Percentiles rank a stretch among this genome's conserved stretches.
These are phyloP conservation scores for Mycena capillaripes DNA, from an alignment of 768 basidiomycete species.

Conservation along the genomic window DNA sequence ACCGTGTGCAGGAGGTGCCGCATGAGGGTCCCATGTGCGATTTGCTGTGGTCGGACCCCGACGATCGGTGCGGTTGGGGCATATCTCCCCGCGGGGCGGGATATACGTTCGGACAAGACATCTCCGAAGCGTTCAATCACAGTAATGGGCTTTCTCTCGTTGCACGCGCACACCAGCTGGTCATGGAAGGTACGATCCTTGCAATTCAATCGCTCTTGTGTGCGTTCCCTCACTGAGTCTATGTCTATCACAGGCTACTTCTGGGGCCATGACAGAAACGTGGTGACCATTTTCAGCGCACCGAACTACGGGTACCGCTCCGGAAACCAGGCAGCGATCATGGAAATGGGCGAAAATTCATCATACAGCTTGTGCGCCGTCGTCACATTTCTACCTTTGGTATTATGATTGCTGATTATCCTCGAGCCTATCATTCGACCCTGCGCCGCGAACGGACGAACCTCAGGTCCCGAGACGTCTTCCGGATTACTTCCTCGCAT, in stretches of 20 bases:
- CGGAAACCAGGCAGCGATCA: slow-evolving; percentile 99
- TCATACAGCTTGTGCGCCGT: slow-evolving; percentile 89
- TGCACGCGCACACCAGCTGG: slow-evolving; percentile 93
- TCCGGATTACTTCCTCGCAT: slow-evolving; percentile 93
- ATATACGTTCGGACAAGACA: slow-evolving; percentile 99
- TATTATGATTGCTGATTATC: slow-evolving; percentile 9
- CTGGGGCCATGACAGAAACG: slow-evolving; percentile 99
- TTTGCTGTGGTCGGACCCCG: slow-evolving; percentile 98
- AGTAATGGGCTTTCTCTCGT: slow-evolving; percentile 98
- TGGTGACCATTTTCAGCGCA: slow-evolving; percentile 99
- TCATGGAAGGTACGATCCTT: slow-evolving; percentile 87
- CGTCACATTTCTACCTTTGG: slow-evolving; percentile 3
- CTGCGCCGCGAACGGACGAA: slow-evolving; percentile 98
- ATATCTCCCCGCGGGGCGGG: slow-evolving; percentile 99
- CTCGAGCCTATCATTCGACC: slow-evolving; percentile 97
- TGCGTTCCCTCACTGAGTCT: too few species aligned
- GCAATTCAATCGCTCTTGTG: slow-evolving; percentile 25
- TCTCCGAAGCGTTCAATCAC: slow-evolving; percentile 99
- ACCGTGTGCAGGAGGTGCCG: slow-evolving; percentile 98
- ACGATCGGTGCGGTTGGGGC: slow-evolving; percentile 99
- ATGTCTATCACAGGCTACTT: slow-evolving; percentile 73
- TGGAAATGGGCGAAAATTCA: slow-evolving; percentile 99
- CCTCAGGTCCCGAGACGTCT: slow-evolving; percentile 96
- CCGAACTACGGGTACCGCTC: slow-evolving; percentile 99
- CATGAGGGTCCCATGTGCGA: slow-evolving; percentile 99